These are phyloP conservation scores for Aurantiochytrium sp. DNA, from an alignment of 108 stramenopile species.

Conservation along the genomic window DNA sequence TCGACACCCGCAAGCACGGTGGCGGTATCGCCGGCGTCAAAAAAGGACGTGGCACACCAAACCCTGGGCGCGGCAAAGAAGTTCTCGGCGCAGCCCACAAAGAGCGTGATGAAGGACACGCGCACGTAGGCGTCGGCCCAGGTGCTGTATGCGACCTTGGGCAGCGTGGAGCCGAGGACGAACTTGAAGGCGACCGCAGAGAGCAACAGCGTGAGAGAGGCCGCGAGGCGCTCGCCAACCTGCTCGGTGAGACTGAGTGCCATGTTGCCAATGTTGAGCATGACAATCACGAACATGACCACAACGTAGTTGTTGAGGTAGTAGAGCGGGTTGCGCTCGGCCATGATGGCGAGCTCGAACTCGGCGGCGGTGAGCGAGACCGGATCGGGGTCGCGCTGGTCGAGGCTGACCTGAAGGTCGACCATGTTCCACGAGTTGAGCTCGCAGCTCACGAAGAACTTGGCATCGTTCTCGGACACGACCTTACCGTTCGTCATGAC, in stretches of 20 bases:
- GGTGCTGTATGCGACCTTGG: background rate
- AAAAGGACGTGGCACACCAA: background rate
- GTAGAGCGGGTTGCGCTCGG: conserved; percentile 15
- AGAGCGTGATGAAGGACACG: background rate
- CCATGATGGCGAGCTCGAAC: background rate
- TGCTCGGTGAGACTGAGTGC: background rate
- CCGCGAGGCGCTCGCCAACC: background rate
- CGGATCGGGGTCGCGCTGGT: background rate
- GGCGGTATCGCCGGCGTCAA: background rate
- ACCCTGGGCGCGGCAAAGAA: background rate
- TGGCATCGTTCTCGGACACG: background rate
- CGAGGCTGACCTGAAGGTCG: background rate
- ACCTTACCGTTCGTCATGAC: background rate
- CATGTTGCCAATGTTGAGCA: background rate
- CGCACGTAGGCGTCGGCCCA: background rate
- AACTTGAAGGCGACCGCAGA: conserved; percentile 1
- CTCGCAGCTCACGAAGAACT: background rate
- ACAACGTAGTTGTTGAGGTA: conserved; percentile 8
- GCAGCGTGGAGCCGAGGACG: background rate
- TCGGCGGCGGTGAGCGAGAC: conserved; percentile 20
- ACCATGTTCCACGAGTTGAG: conserved; percentile 16
- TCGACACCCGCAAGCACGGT: background rate
- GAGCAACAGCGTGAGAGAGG: background rate
- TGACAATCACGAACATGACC: background rate
- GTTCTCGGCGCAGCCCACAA: background rate